These are phyloP conservation scores for Globisporangium nagaii DNA, from an alignment of 352 stramenopile genomes.

Conservation along the genomic window DNA sequence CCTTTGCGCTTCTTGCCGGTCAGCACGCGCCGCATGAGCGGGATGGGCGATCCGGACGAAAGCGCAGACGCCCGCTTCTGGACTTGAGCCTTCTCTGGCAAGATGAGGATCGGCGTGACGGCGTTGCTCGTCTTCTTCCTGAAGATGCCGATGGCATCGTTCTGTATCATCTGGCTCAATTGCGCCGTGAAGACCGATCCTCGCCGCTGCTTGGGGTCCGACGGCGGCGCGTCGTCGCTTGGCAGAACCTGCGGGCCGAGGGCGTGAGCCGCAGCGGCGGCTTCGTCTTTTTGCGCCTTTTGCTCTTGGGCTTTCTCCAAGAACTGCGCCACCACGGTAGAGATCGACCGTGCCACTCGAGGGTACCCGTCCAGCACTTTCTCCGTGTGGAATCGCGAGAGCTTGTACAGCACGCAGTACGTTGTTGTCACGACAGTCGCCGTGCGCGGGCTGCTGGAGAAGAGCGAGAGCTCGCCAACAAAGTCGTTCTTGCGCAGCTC, in stretches of 20 bases:
- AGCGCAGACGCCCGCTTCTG: background rate
- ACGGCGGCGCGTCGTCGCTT: too few species aligned
- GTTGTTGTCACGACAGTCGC: constrained; percentile 56
- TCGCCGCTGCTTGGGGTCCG: background rate
- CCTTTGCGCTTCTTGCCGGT: constrained; percentile 11
- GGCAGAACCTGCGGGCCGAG: background rate
- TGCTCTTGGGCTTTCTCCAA: constrained; percentile 13
- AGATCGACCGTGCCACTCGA: constrained; percentile 26
- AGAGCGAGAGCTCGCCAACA: constrained; percentile 70
- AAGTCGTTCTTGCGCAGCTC: constrained; percentile 68
- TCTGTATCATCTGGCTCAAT: background rate
- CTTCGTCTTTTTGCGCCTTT: constrained; percentile 3
- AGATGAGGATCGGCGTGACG: constrained; percentile 2
- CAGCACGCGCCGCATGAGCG: constrained; percentile 14
- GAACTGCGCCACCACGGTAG: constrained; percentile 14
- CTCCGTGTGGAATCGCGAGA: constrained; percentile 60
- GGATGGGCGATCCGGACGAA: background rate
- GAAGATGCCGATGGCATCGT: background rate
- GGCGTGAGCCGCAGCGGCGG: background rate
- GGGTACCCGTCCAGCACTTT: constrained; percentile 52
- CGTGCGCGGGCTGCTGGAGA: constrained; percentile 43
- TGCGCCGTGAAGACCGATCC: background rate
- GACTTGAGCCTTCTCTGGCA: background rate
- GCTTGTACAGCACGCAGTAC: constrained; percentile 64
- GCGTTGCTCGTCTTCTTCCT: constrained; percentile 5